A percentile compares a stretch with the other conserved stretches of the same genome.
Conservation (phyloP, 352 stramenopile genomes). For the Phytopythium sindhum region DNA sequence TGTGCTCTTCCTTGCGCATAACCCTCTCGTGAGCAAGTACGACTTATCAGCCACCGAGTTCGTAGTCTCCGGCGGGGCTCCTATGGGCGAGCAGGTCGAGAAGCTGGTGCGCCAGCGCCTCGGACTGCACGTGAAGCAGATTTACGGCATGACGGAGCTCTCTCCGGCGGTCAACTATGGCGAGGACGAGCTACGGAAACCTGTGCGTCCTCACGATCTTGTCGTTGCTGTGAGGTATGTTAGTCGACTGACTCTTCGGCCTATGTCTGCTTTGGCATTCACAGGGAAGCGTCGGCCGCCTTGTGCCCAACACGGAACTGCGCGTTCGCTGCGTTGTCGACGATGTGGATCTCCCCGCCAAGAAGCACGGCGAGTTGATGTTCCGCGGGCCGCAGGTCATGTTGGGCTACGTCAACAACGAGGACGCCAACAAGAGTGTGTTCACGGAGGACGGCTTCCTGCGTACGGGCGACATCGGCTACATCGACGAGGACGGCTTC, state of each 20-base stretch:
- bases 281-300: constrained; percentile 34
- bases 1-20: constrained; percentile 30
- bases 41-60: constrained; percentile 72
- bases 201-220: constrained; percentile 9
- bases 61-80: constrained; percentile 86
- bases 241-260: not conserved
- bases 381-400: constrained; percentile 92
- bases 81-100: constrained; percentile 80
- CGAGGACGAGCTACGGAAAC: constrained; percentile 25
- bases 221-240: not conserved
- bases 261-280: not conserved
- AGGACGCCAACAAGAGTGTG: constrained; percentile 77
- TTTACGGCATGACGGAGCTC: constrained; percentile 67
- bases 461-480: constrained; percentile 86
- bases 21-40: constrained; percentile 85
- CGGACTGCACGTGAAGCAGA: constrained; percentile 38
- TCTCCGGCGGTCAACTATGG: constrained; percentile 32
- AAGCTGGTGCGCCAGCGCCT: constrained; percentile 62
- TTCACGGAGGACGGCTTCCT: constrained; percentile 83
- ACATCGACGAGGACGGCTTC: constrained; percentile 90
- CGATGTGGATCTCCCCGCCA: constrained; percentile 29
- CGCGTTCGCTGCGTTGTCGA: constrained; percentile 45
- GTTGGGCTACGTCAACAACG: constrained; percentile 90
- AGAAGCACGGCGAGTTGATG: constrained; percentile 72
- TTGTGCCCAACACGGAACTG: constrained; percentile 58